phyloP scores from a whole-genome alignment of 225 moss, liverwort and hornwort species.

The Marchantia polymorpha region DNA sequence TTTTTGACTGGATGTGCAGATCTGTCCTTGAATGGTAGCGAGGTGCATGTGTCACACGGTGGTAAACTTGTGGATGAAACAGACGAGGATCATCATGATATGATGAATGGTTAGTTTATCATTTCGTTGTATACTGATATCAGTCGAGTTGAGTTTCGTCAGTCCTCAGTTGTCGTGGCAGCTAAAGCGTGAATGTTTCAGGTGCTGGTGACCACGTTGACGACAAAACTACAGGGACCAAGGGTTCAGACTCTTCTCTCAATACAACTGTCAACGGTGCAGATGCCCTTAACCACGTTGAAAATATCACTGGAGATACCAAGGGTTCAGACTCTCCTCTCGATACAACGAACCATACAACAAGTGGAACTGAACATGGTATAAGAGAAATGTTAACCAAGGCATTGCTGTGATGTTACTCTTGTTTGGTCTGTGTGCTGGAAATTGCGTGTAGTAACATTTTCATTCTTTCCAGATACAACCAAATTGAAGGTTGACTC shows the following conservation, averaged over 20 bases:
- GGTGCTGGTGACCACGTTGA: background rate
- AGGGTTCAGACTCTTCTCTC: background rate
- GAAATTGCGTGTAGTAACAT: background rate
- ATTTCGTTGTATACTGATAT: background rate
- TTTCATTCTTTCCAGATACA: background rate
- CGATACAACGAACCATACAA: background rate
- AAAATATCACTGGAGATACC: background rate
- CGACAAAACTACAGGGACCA: background rate
- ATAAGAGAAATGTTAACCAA: background rate
- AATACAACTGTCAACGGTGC: background rate
- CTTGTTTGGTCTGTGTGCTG: background rate
- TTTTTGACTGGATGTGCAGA: background rate
- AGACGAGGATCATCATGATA: background rate
- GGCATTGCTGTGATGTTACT: background rate
- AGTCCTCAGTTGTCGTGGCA: background rate
- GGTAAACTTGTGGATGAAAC: slow-evolving; percentile 4
- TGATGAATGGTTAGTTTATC: background rate
- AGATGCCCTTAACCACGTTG: background rate
- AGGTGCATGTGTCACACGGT: slow-evolving; percentile 10
- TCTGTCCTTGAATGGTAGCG: background rate
- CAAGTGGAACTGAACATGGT: background rate
- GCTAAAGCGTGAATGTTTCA: background rate
- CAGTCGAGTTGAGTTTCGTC: background rate
- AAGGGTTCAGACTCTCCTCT: background rate
- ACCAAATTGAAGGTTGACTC: slow-evolving; percentile 5